phyloP scores from a whole-genome alignment of 768 basidiomycete genomes.

The Coprinopsis cinerea region DNA sequence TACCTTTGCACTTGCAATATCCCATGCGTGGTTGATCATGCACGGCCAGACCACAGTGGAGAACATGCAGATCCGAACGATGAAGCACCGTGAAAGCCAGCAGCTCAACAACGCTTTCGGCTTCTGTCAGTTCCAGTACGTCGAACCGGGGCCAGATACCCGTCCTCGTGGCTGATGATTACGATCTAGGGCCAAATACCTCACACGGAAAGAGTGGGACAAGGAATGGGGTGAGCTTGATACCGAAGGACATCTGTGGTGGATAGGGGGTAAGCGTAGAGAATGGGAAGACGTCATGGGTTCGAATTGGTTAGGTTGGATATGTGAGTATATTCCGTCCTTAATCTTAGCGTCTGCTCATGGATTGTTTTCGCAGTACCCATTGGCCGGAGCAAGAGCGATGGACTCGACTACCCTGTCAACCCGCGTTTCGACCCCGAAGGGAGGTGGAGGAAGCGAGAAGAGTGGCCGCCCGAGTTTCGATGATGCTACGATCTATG shows the following conservation, averaged over 20 bases:
- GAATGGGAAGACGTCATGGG: constrained; percentile 90
- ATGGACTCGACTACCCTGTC: constrained; percentile 58
- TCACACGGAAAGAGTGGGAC: constrained; percentile 52
- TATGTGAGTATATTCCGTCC: constrained; percentile 49
- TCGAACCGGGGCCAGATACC: neutral
- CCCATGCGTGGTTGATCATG: constrained; percentile 59
- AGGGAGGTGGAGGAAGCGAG: constrained; percentile 60
- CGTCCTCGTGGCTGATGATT: neutral
- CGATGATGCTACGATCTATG: too few relatives aligned
- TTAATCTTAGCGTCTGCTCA: constrained; percentile 8
- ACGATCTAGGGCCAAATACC: constrained; percentile 42
- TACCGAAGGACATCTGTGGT: constrained; percentile 85
- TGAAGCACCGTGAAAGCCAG: constrained; percentile 59
- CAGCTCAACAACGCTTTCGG: constrained; percentile 45
- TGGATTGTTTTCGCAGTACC: too few relatives aligned
- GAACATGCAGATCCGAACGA: constrained; percentile 48
- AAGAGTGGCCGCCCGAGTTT: constrained; percentile 66
- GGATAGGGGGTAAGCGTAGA: constrained; percentile 51
- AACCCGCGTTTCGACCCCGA: constrained; percentile 72
- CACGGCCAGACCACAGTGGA: constrained; percentile 78
- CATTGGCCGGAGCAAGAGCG: constrained; percentile 38
- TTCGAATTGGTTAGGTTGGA: constrained; percentile 57
- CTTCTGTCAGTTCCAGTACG: constrained; percentile 53
- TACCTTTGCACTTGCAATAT: constrained; percentile 45
- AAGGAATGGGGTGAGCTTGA: constrained; percentile 74